Evolutionary conservation across 306 rosid genomes (phyloP), one percentile per base, ranked within the genome.

Genomic region (Biancaea sappan): DNA sequence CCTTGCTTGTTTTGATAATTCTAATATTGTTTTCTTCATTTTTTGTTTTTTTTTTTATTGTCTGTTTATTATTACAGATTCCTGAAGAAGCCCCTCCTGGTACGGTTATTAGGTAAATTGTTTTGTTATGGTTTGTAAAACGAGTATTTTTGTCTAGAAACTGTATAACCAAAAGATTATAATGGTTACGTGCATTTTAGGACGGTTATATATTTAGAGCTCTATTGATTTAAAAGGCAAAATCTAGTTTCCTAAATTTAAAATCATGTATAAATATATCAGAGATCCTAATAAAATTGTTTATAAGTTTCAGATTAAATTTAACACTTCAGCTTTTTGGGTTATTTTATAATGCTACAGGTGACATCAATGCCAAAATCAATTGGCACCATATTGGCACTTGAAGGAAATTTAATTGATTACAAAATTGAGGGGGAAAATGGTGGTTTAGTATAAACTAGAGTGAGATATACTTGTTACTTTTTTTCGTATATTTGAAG

Each of bases 31-130:
- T n/a, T n/a, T n/a, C n/a, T n/a, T n/a, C n/a, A n/a, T n/a, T n/a
- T 21, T 61, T 21, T 59, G 52, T 79, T 46, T 54, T 8, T 35
- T 11, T 40, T 41, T 50, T 5, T 75, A 7, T 12, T 50, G 13
- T 28, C 57, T 76, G 6, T 37, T 63, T 75, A 21, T 63, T 63
- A 6, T 65, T 37, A 69, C 84, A 91, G 93, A 82, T 91, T 74
- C 96, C 93, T 0, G 93, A 90, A 80, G 88, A 83, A 75, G 88
- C 88, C 60, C 93, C 93, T 35, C 93, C 91, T 5, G 93, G 83
- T 34, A 44, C 83, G 29, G 62, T 81, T 62, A 71, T 81, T 44
- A 60, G 73, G 72, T 71, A 82, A 74, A 54, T 47, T 29, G 54
- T 35, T 66, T n/a, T 31, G 41, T 50, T 51, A 28, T 46, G 54